A percentile compares a stretch with the other conserved stretches of the same genome.
phyloP scores from a whole-genome alignment of 306 rosid species.

The Sicyos baderoa region DNA sequence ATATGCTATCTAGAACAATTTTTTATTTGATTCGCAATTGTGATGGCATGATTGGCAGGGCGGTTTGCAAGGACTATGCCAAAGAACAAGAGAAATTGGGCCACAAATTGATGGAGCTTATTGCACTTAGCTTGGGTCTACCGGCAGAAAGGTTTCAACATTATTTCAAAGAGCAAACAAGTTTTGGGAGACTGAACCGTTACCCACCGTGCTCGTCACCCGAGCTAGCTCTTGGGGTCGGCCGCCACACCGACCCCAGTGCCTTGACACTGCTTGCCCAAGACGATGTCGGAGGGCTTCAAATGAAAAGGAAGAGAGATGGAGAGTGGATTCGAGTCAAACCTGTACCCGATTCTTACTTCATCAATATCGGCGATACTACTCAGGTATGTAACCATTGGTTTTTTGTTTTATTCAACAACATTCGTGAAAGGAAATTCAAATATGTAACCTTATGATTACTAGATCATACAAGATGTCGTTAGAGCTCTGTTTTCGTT shows the following conservation, averaged over 20 bases:
- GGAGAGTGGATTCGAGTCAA: constrained; percentile 54
- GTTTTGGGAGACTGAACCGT: constrained; percentile 33
- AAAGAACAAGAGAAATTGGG: constrained; percentile 40
- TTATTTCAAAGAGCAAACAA: constrained; percentile 45
- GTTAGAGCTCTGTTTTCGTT: no score
- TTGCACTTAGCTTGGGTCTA: constrained; percentile 52
- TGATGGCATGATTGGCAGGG: no score
- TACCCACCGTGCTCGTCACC: constrained; percentile 62
- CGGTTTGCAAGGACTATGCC: constrained; percentile 34
- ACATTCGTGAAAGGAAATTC: no score
- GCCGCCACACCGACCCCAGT: constrained; percentile 50
- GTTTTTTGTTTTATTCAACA: no score
- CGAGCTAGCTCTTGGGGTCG: constrained; percentile 47
- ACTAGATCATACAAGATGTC: no score
- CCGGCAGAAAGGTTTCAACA: constrained; percentile 32
- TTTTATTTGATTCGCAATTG: no score
- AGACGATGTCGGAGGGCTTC: constrained; percentile 57
- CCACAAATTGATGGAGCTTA: constrained; percentile 39
- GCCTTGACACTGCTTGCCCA: constrained; percentile 50
- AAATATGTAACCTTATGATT: no score
- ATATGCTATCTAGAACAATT: no score
- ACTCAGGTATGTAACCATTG: constrained; percentile 36
- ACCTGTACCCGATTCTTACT: constrained; percentile 48
- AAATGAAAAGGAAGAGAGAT: constrained; percentile 49
- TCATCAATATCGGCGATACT: constrained; percentile 51